phyloP scores from a whole-genome alignment of 768 basidiomycete genomes.

The Termitomyces heimii region DNA sequence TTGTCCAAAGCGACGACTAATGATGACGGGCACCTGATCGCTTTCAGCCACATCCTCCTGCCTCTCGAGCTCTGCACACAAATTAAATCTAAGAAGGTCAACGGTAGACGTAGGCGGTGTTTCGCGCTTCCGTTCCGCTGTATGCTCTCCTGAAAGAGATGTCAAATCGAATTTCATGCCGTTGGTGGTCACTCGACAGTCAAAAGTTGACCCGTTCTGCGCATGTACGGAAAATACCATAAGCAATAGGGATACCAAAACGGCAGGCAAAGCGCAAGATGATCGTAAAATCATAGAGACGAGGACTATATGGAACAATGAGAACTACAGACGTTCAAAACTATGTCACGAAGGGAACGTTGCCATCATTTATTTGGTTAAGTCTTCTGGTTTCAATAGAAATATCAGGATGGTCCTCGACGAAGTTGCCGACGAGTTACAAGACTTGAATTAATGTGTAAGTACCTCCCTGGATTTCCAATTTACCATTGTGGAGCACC shows the following conservation, averaged over 20 bases:
- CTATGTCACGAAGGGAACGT: neutral
- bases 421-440: neutral
- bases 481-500: neutral
- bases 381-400: neutral
- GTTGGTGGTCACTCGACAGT: constrained; percentile 43
- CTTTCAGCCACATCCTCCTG: constrained; percentile 38
- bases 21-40: constrained; percentile 59
- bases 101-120: constrained; percentile 59
- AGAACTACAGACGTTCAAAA: neutral
- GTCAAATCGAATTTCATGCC: constrained; percentile 56
- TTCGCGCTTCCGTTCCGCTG: constrained; percentile 42
- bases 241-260: constrained; percentile 10
- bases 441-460: constrained; percentile 4
- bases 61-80: constrained; percentile 55
- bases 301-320: neutral
- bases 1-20: constrained; percentile 2
- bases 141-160: constrained; percentile 44
- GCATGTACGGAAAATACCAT: constrained; percentile 18
- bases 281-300: constrained; percentile 18
- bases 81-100: constrained; percentile 58
- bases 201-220: constrained; percentile 38
- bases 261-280: constrained; percentile 4
- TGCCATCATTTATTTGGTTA: constrained; percentile 1
- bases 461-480: constrained; percentile 11
- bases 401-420: too few relatives aligned